Evolutionary conservation across 768 basidiomycete genomes (phyloP).

Genomic region (Glaciozyma antarctica): DNA sequence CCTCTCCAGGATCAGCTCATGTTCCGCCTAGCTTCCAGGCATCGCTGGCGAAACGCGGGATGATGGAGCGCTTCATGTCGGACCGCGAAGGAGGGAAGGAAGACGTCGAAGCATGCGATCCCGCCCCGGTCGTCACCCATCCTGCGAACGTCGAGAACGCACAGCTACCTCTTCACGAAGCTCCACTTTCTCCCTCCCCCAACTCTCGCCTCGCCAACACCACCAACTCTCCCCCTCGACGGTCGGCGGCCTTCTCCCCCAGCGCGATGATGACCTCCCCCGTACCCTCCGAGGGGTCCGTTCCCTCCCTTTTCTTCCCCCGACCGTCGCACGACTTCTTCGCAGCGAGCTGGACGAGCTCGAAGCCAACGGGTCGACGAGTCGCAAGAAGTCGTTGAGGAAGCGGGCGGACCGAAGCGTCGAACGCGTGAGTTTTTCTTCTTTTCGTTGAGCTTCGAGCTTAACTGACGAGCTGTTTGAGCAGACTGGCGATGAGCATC

Average conservation of each 20-base stretch:
- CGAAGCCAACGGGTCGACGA: slow-evolving; percentile 13
- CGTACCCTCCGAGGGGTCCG: slow-evolving; percentile 5
- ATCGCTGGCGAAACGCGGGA: slow-evolving; percentile 10
- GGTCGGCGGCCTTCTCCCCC: not conserved
- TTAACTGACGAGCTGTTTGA: not conserved
- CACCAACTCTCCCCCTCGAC: not conserved
- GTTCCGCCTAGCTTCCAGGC: not conserved
- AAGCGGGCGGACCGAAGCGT: slow-evolving; percentile 18
- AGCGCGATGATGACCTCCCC: slow-evolving; percentile 15
- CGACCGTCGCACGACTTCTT: slow-evolving; percentile 23
- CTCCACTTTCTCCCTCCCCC: not conserved
- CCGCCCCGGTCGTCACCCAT: not conserved
- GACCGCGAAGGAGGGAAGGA: not conserved
- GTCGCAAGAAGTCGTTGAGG: not conserved
- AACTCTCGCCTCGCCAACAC: slow-evolving; percentile 4
- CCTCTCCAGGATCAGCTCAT: not conserved
- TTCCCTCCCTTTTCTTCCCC: slow-evolving; percentile 17
- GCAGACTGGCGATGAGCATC: slow-evolving; percentile 10
- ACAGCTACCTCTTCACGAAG: too few species aligned
- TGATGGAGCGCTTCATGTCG: slow-evolving; percentile 28
- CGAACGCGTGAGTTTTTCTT: not conserved
- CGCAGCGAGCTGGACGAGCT: slow-evolving; percentile 29
- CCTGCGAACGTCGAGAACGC: not conserved
- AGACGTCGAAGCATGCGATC: not conserved
- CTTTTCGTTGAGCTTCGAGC: not conserved